Evolutionary conservation across 306 rosid species (phyloP).

Genomic region (Pyrus pyrifolia): DNA sequence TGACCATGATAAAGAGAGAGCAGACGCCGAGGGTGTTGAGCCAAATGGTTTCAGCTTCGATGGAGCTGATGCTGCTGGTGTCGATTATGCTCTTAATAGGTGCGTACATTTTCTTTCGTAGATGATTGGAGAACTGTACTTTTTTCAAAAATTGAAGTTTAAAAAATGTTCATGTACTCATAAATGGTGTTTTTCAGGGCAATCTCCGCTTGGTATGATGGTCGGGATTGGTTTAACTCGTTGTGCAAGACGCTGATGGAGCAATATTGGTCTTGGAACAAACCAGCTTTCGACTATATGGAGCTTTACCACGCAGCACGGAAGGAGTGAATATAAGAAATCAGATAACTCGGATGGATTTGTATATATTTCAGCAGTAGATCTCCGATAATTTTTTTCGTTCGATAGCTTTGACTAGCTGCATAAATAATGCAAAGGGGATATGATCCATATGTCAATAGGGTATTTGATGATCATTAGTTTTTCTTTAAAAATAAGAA

Average conservation of each 20-base stretch:
- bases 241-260: conserved; percentile 91
- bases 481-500: no score
- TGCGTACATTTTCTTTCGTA: conserved; percentile 3
- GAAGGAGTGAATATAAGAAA: conserved; percentile 30
- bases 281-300: conserved; percentile 90
- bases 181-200: conserved; percentile 52
- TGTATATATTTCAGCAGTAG: conserved; percentile 39
- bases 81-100: conserved; percentile 93
- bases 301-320: conserved; percentile 92
- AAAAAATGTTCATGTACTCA: neutral
- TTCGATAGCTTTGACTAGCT: conserved; percentile 3
- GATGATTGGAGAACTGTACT: neutral
- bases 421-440: neutral
- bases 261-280: conserved; percentile 99
- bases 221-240: conserved; percentile 72
- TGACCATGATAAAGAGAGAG: conserved; percentile 75
- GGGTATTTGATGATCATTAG: no score
- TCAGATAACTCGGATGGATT: conserved; percentile 8
- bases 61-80: conserved; percentile 82
- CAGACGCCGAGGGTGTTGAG: conserved; percentile 69
- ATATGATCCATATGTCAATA: neutral
- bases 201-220: conserved; percentile 69
- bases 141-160: neutral
- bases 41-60: conserved; percentile 91
- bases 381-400: neutral